Conservation (phyloP, 495 filamentous ascomycete species). For the Aspergillus taichungensis region DNA sequence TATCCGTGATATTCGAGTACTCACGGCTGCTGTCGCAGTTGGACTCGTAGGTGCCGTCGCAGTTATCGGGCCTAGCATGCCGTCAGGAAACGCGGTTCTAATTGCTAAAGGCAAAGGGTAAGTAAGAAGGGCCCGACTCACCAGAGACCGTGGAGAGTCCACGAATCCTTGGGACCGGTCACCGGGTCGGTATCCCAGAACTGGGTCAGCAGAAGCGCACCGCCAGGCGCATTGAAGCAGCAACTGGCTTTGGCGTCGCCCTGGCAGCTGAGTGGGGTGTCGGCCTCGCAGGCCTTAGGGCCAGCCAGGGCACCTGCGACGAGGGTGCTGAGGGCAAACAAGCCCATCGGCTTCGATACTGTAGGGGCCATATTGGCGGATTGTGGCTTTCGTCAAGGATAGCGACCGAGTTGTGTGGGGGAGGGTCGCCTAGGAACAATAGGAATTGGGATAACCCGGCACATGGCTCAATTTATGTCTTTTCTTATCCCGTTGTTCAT, state of each 20-base stretch:
- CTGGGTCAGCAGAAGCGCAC: constrained; percentile 65
- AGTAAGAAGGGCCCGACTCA: constrained; percentile 10
- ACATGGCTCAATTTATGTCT: neutral
- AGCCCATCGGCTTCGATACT: constrained; percentile 6
- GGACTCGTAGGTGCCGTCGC: constrained; percentile 64
- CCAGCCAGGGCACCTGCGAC: constrained; percentile 15
- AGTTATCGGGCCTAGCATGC: constrained; percentile 58
- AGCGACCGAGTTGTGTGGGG: neutral
- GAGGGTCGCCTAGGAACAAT: neutral
- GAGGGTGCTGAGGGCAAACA: constrained; percentile 22
- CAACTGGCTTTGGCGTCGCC: constrained; percentile 41
- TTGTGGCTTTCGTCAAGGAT: neutral
- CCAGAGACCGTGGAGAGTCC: constrained; percentile 79
- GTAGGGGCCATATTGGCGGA: neutral
- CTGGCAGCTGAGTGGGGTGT: constrained; percentile 30
- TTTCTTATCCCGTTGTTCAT: no score
- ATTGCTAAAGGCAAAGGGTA: neutral
- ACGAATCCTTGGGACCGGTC: constrained; percentile 59
- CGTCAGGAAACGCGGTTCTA: neutral
- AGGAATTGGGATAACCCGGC: neutral
- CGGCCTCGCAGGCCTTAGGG: constrained; percentile 19
- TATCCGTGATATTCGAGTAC: constrained; percentile 57
- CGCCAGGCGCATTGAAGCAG: constrained; percentile 70
- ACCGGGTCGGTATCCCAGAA: constrained; percentile 70
- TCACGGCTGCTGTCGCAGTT: constrained; percentile 56